Evolutionary conservation across 2,329 filamentous ascomycete species (phyloP).

Genomic region (Nemania sp.): DNA sequence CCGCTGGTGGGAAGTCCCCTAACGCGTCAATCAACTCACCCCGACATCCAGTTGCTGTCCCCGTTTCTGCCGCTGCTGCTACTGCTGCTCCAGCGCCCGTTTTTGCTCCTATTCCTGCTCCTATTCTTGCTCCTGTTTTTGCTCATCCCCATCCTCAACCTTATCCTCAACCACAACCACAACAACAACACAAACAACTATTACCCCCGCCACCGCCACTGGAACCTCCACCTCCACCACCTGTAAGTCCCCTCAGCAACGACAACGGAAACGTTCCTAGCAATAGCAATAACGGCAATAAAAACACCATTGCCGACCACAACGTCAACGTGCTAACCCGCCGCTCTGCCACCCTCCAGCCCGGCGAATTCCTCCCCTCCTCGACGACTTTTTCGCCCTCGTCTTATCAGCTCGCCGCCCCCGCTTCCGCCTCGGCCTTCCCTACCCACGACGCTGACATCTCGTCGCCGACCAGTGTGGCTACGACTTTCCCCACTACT

Average conservation of each 20-base stretch:
- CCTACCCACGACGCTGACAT: constrained; percentile 1
- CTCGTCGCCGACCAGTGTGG: constrained; percentile 19
- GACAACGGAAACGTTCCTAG: constrained; percentile 13
- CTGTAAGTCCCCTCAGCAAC: background rate
- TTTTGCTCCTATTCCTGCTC: background rate
- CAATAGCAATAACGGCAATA: constrained; percentile 26
- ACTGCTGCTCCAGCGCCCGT: constrained; percentile 39
- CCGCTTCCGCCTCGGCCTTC: constrained; percentile 24
- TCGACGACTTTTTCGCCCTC: constrained; percentile 44
- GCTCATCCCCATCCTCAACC: constrained; percentile 12
- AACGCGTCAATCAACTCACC: constrained; percentile 51
- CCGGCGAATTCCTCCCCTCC: constrained; percentile 51
- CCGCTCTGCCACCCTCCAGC: constrained; percentile 50
- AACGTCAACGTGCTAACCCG: constrained; percentile 40
- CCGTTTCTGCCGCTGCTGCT: constrained; percentile 33
- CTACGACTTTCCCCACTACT: constrained; percentile 30
- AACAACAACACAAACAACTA: no score
- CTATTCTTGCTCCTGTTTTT: background rate
- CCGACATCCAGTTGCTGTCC: constrained; percentile 46
- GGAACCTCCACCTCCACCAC: constrained; percentile 11
- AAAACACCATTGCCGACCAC: constrained; percentile 19
- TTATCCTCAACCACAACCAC: constrained; percentile 4
- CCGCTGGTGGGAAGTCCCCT: constrained; percentile 21
- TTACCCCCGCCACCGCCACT: background rate
- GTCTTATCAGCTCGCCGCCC: constrained; percentile 31